phyloP scores from a whole-genome alignment of 2,329 filamentous ascomycete species.

The Penicillium janthinellum region DNA sequence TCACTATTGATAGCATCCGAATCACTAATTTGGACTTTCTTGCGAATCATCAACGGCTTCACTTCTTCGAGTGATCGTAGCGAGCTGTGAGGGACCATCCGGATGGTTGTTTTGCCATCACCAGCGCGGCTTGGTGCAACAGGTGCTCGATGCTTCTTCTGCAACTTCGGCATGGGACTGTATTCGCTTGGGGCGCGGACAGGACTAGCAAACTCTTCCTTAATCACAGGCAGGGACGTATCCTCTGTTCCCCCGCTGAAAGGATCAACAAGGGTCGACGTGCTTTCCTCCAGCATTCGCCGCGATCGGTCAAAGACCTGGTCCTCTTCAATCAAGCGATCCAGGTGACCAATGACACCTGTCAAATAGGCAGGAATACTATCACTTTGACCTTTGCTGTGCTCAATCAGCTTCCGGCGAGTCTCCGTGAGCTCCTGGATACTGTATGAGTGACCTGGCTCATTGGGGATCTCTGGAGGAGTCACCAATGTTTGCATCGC shows the following conservation, averaged over 20 bases:
- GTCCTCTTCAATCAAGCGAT: conserved; percentile 56
- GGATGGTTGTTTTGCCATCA: conserved; percentile 52
- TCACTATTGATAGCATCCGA: conserved; percentile 4
- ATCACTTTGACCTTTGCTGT: conserved; percentile 47
- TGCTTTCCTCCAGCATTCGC: conserved; percentile 7
- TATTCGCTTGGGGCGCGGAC: conserved; percentile 11
- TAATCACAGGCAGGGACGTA: conserved; percentile 52
- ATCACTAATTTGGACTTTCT: conserved; percentile 34
- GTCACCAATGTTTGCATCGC: conserved; percentile 39
- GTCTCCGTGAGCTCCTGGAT: conserved; percentile 60
- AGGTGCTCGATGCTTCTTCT: conserved; percentile 9
- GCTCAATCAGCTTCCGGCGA: conserved; percentile 58
- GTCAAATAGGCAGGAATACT: conserved; percentile 55
- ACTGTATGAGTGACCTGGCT: conserved; percentile 56
- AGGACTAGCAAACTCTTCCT: conserved; percentile 47
- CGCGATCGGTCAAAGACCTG: conserved; percentile 13
- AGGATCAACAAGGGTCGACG: conserved; percentile 19
- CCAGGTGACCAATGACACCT: conserved; percentile 62
- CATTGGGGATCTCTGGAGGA: conserved; percentile 40
- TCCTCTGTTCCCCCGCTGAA: conserved; percentile 21
- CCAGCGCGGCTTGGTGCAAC: neutral
- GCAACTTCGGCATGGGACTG: conserved; percentile 14
- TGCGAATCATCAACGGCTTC: conserved; percentile 59
- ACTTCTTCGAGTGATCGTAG: conserved; percentile 47
- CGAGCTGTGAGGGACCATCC: conserved; percentile 58